Conservation (phyloP, 139 green algal genomes). For the Closterium sp. region DNA sequence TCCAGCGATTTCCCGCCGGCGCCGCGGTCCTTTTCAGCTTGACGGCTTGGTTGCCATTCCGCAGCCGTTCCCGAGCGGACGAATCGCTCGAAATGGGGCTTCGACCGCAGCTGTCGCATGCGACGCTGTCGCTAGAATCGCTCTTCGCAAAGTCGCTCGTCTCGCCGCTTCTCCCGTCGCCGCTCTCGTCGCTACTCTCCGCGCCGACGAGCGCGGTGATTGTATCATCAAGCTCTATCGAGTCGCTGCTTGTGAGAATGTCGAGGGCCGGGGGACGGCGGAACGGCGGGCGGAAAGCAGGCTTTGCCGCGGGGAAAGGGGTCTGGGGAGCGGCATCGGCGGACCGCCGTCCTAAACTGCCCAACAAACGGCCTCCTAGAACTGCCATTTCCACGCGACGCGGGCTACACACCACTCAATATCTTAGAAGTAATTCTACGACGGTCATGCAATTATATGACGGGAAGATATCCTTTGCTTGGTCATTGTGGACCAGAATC, state of each 20-base stretch:
- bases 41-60: not conserved
- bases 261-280: not conserved
- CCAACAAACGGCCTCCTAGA: not conserved
- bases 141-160: not conserved
- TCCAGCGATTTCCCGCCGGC: not conserved
- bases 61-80: not conserved
- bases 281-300: not conserved
- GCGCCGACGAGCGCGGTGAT: not conserved
- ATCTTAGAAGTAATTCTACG: too few species aligned
- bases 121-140: not conserved
- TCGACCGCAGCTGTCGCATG: not conserved
- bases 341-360: not conserved
- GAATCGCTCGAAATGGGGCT: not conserved
- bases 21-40: too few species aligned
- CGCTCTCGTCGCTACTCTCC: not conserved
- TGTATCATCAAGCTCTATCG: not conserved
- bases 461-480: too few species aligned
- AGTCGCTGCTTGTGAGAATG: not conserved
- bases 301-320: not conserved
- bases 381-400: not conserved
- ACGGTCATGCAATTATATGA: too few species aligned
- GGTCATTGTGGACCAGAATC: too few species aligned
- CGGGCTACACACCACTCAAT: too few species aligned
- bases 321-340: not conserved
- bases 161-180: not conserved